Percentiles rank a stretch among this genome's conserved stretches.
Conservation (phyloP, 2,329 filamentous ascomycete genomes). For the Diplocarpon mali region DNA sequence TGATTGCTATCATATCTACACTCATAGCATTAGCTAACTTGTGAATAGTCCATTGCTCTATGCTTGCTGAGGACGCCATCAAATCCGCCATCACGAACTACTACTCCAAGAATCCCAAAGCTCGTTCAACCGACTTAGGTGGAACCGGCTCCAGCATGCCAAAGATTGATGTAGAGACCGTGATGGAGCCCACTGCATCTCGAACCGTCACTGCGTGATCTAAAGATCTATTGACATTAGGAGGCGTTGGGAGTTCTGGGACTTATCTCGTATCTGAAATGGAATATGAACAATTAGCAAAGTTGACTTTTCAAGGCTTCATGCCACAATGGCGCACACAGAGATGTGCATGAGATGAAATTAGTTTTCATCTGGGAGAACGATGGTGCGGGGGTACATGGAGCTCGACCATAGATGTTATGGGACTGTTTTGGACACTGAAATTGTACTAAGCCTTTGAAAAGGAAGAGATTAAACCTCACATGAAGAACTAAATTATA, state of each 20-base stretch:
- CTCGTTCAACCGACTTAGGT: conserved; percentile 61
- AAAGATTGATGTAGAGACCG: conserved; percentile 48
- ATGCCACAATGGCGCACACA: neutral
- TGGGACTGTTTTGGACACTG: no score
- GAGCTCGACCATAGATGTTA: no score
- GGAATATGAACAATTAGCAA: neutral
- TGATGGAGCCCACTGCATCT: conserved; percentile 31
- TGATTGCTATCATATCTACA: neutral
- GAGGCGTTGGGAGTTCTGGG: conserved; percentile 6
- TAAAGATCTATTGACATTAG: neutral
- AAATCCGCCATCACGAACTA: conserved; percentile 87
- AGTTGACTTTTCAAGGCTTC: neutral
- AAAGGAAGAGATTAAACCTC: no score
- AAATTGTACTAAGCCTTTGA: no score
- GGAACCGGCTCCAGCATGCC: conserved; percentile 62
- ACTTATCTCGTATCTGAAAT: conserved; percentile 2
- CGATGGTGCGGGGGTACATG: neutral
- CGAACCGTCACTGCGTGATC: conserved; percentile 20
- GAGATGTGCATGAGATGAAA: neutral
- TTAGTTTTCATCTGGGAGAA: neutral
- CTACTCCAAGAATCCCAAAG: conserved; percentile 79
- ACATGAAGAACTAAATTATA: no score
- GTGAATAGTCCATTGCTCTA: conserved; percentile 69
- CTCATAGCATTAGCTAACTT: conserved; percentile 20
- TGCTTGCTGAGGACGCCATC: conserved; percentile 88